Evolutionary conservation across 2,329 filamentous ascomycete species (phyloP).

Genomic region (Emmonsiellopsis sp.): DNA sequence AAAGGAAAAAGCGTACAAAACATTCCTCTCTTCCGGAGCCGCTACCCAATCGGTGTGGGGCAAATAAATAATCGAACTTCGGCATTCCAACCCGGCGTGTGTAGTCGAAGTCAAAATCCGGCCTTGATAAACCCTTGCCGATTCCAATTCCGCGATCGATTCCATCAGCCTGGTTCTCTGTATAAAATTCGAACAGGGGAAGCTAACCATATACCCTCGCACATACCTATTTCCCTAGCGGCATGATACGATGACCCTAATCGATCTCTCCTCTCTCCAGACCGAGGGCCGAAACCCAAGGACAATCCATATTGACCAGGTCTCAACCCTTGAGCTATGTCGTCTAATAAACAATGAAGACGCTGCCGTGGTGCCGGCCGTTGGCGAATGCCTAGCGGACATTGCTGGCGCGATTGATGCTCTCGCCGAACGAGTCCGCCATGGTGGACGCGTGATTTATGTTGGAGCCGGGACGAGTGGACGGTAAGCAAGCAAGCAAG

Average conservation of each 20-base stretch:
- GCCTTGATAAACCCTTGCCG: too few relatives aligned
- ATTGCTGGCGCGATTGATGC: conserved; percentile 28
- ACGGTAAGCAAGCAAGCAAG: conserved; percentile 20
- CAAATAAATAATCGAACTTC: too few relatives aligned
- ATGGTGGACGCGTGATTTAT: conserved; percentile 28
- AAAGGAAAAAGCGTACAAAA: too few relatives aligned
- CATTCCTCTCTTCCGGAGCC: too few relatives aligned
- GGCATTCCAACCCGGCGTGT: too few relatives aligned
- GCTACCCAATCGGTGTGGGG: too few relatives aligned
- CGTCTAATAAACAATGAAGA: conserved; percentile 30
- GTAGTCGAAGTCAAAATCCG: too few relatives aligned
- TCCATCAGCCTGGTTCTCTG: neutral
- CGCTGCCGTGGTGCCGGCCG: conserved; percentile 21
- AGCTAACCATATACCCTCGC: neutral
- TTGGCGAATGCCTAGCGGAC: conserved; percentile 21
- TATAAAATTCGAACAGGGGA: neutral
- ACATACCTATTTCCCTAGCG: neutral
- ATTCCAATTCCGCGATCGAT: too few relatives aligned
- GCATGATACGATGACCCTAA: conserved; percentile 7
- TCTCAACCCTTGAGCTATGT: conserved; percentile 31
- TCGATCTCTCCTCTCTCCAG: conserved; percentile 23
- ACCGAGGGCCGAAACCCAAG: conserved; percentile 29
- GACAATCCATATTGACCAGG: conserved; percentile 26
- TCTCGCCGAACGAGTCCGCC: conserved; percentile 20
- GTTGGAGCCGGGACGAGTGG: conserved; percentile 38